Conservation (phyloP, 345 rosid genomes). For the Euphorbia tirucalli region DNA sequence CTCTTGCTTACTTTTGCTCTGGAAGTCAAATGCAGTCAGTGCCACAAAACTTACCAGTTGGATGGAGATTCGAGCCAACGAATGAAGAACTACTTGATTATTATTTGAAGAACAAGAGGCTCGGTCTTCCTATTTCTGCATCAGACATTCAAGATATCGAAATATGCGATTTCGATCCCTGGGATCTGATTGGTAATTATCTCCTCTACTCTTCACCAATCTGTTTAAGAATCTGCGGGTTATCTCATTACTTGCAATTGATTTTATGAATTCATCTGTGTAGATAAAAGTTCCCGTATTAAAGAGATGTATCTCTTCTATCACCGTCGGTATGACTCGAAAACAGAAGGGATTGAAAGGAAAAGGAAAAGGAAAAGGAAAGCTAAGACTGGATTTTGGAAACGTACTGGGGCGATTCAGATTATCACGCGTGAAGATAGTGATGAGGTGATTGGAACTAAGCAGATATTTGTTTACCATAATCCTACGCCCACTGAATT, state of each 20-base stretch:
- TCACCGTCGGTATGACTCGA: conserved; percentile 15
- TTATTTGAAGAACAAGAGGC: conserved; percentile 33
- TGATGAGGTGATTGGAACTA: conserved; percentile 36
- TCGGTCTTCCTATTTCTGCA: background rate
- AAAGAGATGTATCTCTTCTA: conserved; percentile 43
- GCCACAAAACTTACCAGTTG: background rate
- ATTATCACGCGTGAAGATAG: background rate
- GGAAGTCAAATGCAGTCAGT: background rate
- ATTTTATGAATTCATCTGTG: background rate
- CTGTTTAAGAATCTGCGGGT: no score
- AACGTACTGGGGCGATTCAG: conserved; percentile 38
- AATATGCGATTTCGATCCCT: conserved; percentile 22
- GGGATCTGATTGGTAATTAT: no score
- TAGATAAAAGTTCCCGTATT: background rate
- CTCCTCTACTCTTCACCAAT: no score
- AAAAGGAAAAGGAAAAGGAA: no score
- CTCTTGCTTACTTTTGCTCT: background rate
- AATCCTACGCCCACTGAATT: conserved; percentile 21
- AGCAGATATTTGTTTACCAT: conserved; percentile 41
- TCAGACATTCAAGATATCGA: conserved; percentile 32
- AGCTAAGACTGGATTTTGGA: conserved; percentile 47
- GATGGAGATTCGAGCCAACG: conserved; percentile 39
- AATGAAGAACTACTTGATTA: conserved; percentile 32
- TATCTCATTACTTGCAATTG: background rate
- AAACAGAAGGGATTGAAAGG: conserved; percentile 22